phyloP scores from a whole-genome alignment of 2,329 filamentous ascomycete genomes.

The Sporothrix inflata region DNA sequence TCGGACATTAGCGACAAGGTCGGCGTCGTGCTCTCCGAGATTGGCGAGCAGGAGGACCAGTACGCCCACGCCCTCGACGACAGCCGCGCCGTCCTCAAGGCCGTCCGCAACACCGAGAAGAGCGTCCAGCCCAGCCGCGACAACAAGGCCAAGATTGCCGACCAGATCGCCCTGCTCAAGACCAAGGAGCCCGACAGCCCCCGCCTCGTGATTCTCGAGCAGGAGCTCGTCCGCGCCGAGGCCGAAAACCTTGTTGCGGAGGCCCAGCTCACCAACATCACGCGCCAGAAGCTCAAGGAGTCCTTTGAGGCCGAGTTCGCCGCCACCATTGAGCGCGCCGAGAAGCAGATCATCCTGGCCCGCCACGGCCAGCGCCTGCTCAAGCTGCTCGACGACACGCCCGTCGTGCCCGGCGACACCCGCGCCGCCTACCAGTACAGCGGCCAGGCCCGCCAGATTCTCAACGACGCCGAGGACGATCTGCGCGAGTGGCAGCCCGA shows the following conservation, averaged over 20 bases:
- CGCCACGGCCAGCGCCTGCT: conserved; percentile 86
- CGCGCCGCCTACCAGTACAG: conserved; percentile 69
- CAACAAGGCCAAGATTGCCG: conserved; percentile 81
- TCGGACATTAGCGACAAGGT: conserved; percentile 95
- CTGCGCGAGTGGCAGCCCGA: conserved; percentile 72
- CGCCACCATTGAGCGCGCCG: conserved; percentile 90
- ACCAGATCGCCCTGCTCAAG: conserved; percentile 91
- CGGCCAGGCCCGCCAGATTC: conserved; percentile 75
- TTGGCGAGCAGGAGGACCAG: conserved; percentile 89
- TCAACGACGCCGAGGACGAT: conserved; percentile 91
- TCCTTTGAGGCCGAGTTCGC: conserved; percentile 87
- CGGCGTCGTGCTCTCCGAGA: conserved; percentile 86
- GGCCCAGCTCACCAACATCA: conserved; percentile 94
- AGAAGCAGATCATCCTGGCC: conserved; percentile 95
- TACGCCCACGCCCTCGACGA: conserved; percentile 90
- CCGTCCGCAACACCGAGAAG: conserved; percentile 92
- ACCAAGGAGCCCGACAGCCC: conserved; percentile 87
- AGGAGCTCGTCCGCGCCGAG: conserved; percentile 94
- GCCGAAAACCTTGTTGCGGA: conserved; percentile 95
- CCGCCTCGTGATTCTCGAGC: conserved; percentile 82
- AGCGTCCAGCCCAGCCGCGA: conserved; percentile 93
- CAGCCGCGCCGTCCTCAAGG: conserved; percentile 79
- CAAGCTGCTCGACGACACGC: conserved; percentile 83
- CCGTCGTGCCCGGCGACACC: conserved; percentile 82
- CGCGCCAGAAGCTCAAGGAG: conserved; percentile 93